Percentiles rank a stretch among this genome's conserved stretches.
Evolutionary conservation across 495 filamentous ascomycete species (phyloP).

Genomic region (Terfezia boudieri): DNA sequence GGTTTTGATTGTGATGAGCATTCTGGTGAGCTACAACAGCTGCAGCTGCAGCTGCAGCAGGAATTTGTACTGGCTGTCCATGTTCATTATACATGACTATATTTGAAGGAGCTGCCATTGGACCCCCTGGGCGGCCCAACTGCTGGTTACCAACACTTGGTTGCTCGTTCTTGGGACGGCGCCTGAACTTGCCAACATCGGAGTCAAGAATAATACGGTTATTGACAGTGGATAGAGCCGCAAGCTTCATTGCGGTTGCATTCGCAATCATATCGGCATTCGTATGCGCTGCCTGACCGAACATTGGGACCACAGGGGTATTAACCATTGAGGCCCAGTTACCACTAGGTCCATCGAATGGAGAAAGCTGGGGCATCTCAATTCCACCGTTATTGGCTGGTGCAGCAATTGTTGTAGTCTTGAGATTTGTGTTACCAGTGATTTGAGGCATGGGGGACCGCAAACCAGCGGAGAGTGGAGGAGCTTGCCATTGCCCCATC

Average conservation of each 20-base stretch:
- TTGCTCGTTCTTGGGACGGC: constrained; percentile 14
- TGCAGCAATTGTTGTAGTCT: constrained; percentile 59
- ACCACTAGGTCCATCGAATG: constrained; percentile 59
- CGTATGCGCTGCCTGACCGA: constrained; percentile 29
- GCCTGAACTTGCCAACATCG: constrained; percentile 81
- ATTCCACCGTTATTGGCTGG: constrained; percentile 34
- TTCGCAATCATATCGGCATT: constrained; percentile 98
- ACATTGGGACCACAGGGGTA: constrained; percentile 83
- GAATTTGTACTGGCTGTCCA: constrained; percentile 78
- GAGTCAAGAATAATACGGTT: constrained; percentile 83
- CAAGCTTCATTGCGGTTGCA: constrained; percentile 96
- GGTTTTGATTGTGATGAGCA: constrained; percentile 48
- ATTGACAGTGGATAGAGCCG: constrained; percentile 89
- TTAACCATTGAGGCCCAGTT: constrained; percentile 99
- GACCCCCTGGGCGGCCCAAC: neutral
- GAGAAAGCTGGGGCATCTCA: constrained; percentile 70
- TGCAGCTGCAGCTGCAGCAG: constrained; percentile 62
- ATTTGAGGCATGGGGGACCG: constrained; percentile 53
- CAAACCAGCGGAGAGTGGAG: constrained; percentile 52
- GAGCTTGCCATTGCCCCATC: constrained; percentile 93
- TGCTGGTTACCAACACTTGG: neutral
- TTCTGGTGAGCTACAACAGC: constrained; percentile 67
- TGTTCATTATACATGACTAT: constrained; percentile 80
- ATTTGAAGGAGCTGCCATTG: constrained; percentile 32
- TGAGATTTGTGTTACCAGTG: constrained; percentile 43